These are phyloP conservation scores for Claviceps humidiphila DNA, from an alignment of 2,329 filamentous ascomycete genomes.

Conservation along the genomic window DNA sequence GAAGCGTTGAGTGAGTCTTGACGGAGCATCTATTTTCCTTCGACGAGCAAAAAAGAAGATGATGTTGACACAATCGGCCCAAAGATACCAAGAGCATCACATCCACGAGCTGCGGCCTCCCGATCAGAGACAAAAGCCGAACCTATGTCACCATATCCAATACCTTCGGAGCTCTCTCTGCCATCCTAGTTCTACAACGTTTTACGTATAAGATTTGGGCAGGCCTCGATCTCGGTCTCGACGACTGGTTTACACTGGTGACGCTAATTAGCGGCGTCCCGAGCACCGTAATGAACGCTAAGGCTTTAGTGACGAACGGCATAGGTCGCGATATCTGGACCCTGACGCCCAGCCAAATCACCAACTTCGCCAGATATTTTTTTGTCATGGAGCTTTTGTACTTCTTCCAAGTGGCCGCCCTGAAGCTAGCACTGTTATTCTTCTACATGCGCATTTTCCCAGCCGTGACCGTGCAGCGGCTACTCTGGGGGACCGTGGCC, in stretches of 20 bases:
- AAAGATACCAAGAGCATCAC: slow-evolving; percentile 12
- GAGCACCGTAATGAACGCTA: slow-evolving; percentile 14
- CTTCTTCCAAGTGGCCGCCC: slow-evolving; percentile 12
- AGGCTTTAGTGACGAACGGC: slow-evolving; percentile 9
- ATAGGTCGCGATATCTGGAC: slow-evolving; percentile 19
- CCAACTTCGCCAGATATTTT: slow-evolving; percentile 14
- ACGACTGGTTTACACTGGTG: slow-evolving; percentile 24
- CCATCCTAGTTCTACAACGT: slow-evolving; percentile 28
- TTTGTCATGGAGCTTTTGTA: slow-evolving; percentile 23
- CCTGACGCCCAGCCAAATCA: slow-evolving; percentile 3
- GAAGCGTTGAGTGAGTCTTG: slow-evolving; percentile 18
- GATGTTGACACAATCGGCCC: neutral
- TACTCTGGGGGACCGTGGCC: slow-evolving; percentile 18
- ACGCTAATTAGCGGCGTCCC: slow-evolving; percentile 17
- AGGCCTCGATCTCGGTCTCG: slow-evolving; percentile 22
- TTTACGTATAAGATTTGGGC: slow-evolving; percentile 22
- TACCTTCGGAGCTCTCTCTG: slow-evolving; percentile 21
- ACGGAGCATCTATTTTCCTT: no score
- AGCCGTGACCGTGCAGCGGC: slow-evolving; percentile 12
- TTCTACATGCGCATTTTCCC: slow-evolving; percentile 29
- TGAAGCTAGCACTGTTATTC: slow-evolving; percentile 26
- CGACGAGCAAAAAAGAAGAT: neutral
- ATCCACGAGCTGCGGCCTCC: slow-evolving; percentile 9
- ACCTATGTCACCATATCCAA: slow-evolving; percentile 21
- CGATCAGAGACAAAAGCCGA: slow-evolving; percentile 17